These are phyloP conservation scores for Saccharomycopsis schoenii DNA, from an alignment of 805 yeast species.

Conservation along the genomic window DNA sequence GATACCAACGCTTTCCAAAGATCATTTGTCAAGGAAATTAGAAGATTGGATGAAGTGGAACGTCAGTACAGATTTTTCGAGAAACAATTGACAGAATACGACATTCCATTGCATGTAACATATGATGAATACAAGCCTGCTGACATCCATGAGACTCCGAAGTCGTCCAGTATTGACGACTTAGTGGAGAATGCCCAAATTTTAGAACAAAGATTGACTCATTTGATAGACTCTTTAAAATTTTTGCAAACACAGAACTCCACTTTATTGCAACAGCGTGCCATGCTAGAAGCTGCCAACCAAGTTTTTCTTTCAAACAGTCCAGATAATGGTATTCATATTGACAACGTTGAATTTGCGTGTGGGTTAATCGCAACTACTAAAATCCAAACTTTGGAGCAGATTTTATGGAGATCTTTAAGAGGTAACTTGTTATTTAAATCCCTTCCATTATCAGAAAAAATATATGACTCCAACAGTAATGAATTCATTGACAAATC, in stretches of 20 bases:
- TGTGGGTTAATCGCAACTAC: constrained; percentile 59
- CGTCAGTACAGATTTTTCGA: constrained; percentile 22
- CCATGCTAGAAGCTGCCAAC: constrained; percentile 40
- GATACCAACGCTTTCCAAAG: constrained; percentile 36
- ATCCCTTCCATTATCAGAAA: constrained; percentile 44
- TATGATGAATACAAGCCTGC: constrained; percentile 19
- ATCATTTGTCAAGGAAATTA: constrained; percentile 33
- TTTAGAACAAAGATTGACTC: constrained; percentile 43
- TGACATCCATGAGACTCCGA: constrained; percentile 8
- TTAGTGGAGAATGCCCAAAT: constrained; percentile 40
- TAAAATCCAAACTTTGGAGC: constrained; percentile 51
- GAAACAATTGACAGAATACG: constrained; percentile 25
- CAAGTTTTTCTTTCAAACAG: constrained; percentile 30
- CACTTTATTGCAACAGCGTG: constrained; percentile 54
- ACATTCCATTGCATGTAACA: constrained; percentile 19
- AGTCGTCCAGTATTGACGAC: constrained; percentile 41
- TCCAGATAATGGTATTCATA: constrained; percentile 6
- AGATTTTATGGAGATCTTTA: constrained; percentile 63
- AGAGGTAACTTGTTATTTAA: constrained; percentile 64
- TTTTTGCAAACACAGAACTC: constrained; percentile 39
- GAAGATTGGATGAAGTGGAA: constrained; percentile 29
- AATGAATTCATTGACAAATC: constrained; percentile 42
- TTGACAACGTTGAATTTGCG: constrained; percentile 36
- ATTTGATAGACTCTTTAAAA: constrained; percentile 38
- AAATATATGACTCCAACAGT: constrained; percentile 45